phyloP scores from a whole-genome alignment of 495 filamentous ascomycete genomes.

The Podospora australis region DNA sequence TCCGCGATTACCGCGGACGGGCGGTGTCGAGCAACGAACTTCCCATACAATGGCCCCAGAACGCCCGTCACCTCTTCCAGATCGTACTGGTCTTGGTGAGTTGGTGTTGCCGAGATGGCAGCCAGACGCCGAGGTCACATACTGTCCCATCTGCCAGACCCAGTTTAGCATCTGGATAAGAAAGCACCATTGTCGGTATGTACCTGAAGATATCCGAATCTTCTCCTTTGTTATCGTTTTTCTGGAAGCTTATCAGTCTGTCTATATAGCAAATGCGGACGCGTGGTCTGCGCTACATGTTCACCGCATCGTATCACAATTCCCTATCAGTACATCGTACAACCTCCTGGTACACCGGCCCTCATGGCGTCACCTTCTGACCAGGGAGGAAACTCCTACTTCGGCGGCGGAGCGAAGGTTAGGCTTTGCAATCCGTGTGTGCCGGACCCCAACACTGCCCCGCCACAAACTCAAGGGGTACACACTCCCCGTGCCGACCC shows the following conservation, averaged over 20 bases:
- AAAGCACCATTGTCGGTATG: constrained; percentile 82
- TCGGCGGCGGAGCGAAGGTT: constrained; percentile 72
- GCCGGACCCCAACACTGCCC: constrained; percentile 79
- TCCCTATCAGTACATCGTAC: constrained; percentile 86
- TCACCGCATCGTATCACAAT: constrained; percentile 95
- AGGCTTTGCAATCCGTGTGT: constrained; percentile 93
- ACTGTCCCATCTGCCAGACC: constrained; percentile 74
- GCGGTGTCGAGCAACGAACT: no score
- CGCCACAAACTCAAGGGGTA: constrained; percentile 31
- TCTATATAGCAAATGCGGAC: constrained; percentile 71
- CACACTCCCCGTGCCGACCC: constrained; percentile 11
- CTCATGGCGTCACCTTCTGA: constrained; percentile 36
- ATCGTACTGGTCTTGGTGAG: constrained; percentile 20
- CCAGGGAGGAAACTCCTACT: constrained; percentile 42
- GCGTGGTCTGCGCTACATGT: constrained; percentile 85
- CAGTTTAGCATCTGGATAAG: constrained; percentile 81
- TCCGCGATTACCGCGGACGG: no score
- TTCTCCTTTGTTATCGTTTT: neutral
- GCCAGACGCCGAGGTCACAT: constrained; percentile 68
- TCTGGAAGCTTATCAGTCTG: constrained; percentile 1
- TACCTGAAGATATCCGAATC: no score
- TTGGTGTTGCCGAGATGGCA: constrained; percentile 70
- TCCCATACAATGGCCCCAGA: no score
- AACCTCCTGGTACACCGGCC: constrained; percentile 53
- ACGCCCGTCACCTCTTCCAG: no score